Evolutionary conservation across 75 land plant species (phyloP).

Genomic region (Selaginella moellendorffii): DNA sequence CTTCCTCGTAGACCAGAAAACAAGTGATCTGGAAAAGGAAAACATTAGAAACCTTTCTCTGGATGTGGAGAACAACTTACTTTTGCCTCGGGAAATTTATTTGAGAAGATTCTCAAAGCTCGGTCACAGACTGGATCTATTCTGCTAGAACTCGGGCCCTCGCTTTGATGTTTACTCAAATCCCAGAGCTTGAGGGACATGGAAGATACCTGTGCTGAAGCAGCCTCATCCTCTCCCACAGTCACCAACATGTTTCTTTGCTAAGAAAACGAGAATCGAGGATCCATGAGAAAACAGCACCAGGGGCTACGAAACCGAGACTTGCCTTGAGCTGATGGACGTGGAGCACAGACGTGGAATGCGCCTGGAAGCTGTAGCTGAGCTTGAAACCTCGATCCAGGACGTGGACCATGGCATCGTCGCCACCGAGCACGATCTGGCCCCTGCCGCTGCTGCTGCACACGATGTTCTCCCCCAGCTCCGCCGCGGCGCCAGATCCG

Average conservation of each 20-base stretch:
- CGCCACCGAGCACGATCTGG: slow-evolving; percentile 46
- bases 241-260: slow-evolving; percentile 74
- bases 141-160: slow-evolving; percentile 50
- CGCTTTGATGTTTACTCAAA: slow-evolving; percentile 66
- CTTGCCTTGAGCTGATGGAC: slow-evolving; percentile 89
- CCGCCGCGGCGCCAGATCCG: slow-evolving; percentile 39
- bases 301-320: not conserved
- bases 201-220: slow-evolving; percentile 39
- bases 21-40: slow-evolving; percentile 68
- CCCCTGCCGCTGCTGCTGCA: slow-evolving; percentile 89
- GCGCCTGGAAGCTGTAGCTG: slow-evolving; percentile 59
- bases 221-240: slow-evolving; percentile 80
- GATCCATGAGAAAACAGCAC: not conserved
- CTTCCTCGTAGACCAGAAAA: slow-evolving; percentile 77
- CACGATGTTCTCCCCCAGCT: slow-evolving; percentile 40
- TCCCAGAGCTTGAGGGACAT: slow-evolving; percentile 78
- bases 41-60: too few relatives aligned
- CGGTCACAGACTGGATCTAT: slow-evolving; percentile 64
- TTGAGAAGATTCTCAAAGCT: slow-evolving; percentile 54
- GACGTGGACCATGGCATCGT: slow-evolving; percentile 62
- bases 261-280: slow-evolving; percentile 21
- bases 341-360: slow-evolving; percentile 38
- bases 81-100: slow-evolving; percentile 87
- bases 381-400: slow-evolving; percentile 82
- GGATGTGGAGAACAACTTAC: too few relatives aligned